Evolutionary conservation across 495 filamentous ascomycete species (phyloP), one percentile per base, ranked within the genome.

Genomic region (Penicillium roqueforti): DNA sequence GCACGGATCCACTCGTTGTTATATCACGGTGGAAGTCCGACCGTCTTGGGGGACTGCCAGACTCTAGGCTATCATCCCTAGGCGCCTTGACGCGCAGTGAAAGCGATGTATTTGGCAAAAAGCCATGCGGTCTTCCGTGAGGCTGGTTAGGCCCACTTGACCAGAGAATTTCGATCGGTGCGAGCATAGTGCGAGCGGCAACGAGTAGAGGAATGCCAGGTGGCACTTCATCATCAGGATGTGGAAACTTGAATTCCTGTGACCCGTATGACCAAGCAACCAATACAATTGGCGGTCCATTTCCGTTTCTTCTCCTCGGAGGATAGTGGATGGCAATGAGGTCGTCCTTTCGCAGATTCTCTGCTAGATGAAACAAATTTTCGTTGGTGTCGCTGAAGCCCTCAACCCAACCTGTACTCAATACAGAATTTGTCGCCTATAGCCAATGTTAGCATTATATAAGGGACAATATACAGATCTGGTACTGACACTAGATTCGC

Each of bases 321-420:
- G 61, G 60, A 40, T 58, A 57, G 31, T 49, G 65, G 40, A 74
- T 69, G 9, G 59, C 68, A 18, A 71, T 37, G 3, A 59, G 45
- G 9, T 67, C 48, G 19, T 57, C 26, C n/a, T 22, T 49, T 8
- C 51, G 57, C 9, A 80, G 63, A 1, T 54, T 29, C 14, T 71
- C 53, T 11, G 63, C 56, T 39, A 73, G 48, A 0, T 51, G 42
- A n/a, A 65, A 59, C 7, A 78, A 31, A 18, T 47, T 46, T n/a
- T 41, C 16, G 34, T 68, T 65, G 4, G 65, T 68, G 43, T 76
- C 67, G 37, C 52, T 38, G 56, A 65, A 76, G 6, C 71, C 67
- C 51, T 70, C 65, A 28, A 76, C 58, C 62, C 67, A 77, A 14
- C 50, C 50, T 2, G 39, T 34, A 42, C 19, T 26, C 38, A 19